phyloP scores from a whole-genome alignment of 2,329 filamentous ascomycete species.

The Xylariaceae sp. region DNA sequence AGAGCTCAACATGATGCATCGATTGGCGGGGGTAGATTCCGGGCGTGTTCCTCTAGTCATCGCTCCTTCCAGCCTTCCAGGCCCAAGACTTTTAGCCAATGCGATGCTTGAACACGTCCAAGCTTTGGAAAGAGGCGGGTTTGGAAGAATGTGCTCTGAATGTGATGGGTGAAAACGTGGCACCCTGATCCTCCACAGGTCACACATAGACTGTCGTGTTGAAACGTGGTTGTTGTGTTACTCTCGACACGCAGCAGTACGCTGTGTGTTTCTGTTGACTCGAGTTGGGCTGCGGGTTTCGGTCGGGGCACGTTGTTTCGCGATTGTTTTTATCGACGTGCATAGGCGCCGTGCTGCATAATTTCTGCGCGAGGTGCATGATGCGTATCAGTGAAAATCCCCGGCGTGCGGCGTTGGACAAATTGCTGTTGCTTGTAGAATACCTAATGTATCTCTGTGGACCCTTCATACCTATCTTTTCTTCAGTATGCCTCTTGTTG shows the following conservation, averaged over 20 bases:
- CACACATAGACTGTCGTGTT: neutral
- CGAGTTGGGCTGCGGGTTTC: neutral
- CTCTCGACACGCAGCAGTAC: neutral
- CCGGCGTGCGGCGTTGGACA: slow-evolving; percentile 4
- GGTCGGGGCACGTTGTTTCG: slow-evolving; percentile 11
- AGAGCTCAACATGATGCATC: too few relatives aligned
- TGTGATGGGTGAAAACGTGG: slow-evolving; percentile 8
- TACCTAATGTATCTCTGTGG: neutral
- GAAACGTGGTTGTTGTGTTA: too few relatives aligned
- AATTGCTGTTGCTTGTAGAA: neutral
- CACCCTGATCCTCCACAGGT: slow-evolving; percentile 1
- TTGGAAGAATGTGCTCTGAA: neutral
- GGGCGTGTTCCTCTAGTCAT: too few relatives aligned
- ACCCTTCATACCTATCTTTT: too few relatives aligned
- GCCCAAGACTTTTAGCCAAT: too few relatives aligned
- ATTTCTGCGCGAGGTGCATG: slow-evolving; percentile 7
- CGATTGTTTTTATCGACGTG: slow-evolving; percentile 19
- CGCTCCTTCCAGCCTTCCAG: too few relatives aligned
- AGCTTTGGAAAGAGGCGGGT: neutral
- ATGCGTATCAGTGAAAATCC: slow-evolving; percentile 1
- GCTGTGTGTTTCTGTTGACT: slow-evolving; percentile 9
- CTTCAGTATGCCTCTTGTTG: neutral
- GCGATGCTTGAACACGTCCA: too few relatives aligned
- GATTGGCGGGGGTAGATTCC: too few relatives aligned
- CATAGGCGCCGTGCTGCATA: slow-evolving; percentile 30